Percentiles rank a stretch among this genome's conserved stretches.
Conservation (phyloP, 352 stramenopile species). For the Phytophthora syringae region DNA sequence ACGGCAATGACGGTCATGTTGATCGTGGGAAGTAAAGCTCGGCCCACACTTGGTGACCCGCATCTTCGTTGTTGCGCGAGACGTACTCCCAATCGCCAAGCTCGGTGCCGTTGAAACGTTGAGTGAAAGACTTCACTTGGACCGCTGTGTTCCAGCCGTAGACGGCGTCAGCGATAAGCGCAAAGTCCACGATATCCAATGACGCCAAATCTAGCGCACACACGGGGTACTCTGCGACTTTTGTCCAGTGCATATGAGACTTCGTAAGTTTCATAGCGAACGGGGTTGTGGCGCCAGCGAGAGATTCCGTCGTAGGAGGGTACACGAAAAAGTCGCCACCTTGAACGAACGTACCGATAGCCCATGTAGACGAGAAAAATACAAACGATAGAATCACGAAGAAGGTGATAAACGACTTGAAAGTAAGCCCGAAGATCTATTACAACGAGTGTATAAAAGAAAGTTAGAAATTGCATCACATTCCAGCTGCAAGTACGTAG, state of each 20-base stretch:
- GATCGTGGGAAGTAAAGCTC: conserved; percentile 83
- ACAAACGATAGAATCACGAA: conserved; percentile 88
- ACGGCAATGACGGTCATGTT: conserved; percentile 90
- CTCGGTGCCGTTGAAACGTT: conserved; percentile 84
- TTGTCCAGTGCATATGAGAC: conserved; percentile 34
- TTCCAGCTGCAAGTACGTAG: not conserved
- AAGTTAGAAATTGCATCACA: not conserved
- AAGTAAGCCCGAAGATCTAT: conserved; percentile 87
- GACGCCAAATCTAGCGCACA: conserved; percentile 69
- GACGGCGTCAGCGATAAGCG: conserved; percentile 81
- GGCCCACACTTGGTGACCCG: conserved; percentile 82
- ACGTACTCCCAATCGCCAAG: conserved; percentile 83
- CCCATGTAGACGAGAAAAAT: conserved; percentile 90
- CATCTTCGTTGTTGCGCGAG: conserved; percentile 66
- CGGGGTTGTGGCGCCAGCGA: conserved; percentile 15
- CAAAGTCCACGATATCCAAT: conserved; percentile 85
- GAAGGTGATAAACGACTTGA: conserved; percentile 87
- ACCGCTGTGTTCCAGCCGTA: conserved; percentile 84
- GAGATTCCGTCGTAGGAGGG: conserved; percentile 45
- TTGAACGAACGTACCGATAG: conserved; percentile 88
- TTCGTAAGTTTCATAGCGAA: conserved; percentile 22
- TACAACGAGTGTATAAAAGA: not conserved
- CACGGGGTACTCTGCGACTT: conserved; percentile 81
- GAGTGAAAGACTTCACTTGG: conserved; percentile 74
- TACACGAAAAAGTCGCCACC: conserved; percentile 84